phyloP scores from a whole-genome alignment of 495 filamentous ascomycete species.

The Lichina pygmaea region DNA sequence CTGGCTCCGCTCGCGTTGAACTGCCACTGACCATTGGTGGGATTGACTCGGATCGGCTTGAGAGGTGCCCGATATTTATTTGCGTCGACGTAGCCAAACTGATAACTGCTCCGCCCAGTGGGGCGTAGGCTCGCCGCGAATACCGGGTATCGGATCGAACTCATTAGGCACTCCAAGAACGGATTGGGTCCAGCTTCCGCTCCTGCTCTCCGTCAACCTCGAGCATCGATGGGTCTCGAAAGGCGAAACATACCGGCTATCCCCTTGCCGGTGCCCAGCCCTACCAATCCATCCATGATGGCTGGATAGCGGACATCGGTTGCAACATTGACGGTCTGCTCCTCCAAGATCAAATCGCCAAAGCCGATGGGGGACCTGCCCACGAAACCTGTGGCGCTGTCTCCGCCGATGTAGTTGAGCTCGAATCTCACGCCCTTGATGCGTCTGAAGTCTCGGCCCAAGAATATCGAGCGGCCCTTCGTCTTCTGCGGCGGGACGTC shows the following conservation, averaged over 20 bases:
- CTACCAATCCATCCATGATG: background rate
- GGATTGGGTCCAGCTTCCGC: background rate
- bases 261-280: background rate
- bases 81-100: background rate
- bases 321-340: background rate
- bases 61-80: background rate
- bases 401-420: background rate
- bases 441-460: background rate
- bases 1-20: background rate
- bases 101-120: background rate
- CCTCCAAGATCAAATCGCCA: background rate
- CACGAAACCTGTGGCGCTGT: background rate
- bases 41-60: background rate
- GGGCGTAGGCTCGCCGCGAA: background rate
- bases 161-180: background rate
- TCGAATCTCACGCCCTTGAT: background rate
- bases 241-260: background rate
- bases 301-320: background rate
- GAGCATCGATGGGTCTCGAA: too few species aligned
- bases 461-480: background rate
- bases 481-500: background rate
- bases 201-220: background rate
- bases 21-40: background rate
- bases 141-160: background rate
- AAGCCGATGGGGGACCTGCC: background rate